Conservation (phyloP, 2,329 filamentous ascomycete species). For the Pezicula rhizophila region DNA sequence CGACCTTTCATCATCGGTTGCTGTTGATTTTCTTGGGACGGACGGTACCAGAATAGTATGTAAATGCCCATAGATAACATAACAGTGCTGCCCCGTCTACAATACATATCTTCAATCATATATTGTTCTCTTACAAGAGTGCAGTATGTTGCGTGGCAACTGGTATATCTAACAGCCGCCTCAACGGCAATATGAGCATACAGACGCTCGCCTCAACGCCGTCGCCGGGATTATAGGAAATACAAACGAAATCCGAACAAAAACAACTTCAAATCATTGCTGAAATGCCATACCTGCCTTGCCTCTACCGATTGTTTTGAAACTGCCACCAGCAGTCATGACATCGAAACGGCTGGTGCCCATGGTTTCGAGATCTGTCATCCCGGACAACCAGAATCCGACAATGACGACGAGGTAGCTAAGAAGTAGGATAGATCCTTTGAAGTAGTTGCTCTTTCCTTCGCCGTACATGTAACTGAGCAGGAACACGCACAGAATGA, state of each 20-base stretch:
- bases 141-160: conserved; percentile 5
- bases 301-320: conserved; percentile 26
- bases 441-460: conserved; percentile 99
- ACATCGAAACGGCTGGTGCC: conserved; percentile 27
- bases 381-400: conserved; percentile 81
- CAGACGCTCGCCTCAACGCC: conserved; percentile 18
- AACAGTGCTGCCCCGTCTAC: not conserved
- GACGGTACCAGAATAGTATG: too few relatives aligned
- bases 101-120: conserved; percentile 1
- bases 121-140: conserved; percentile 1
- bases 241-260: conserved; percentile 1
- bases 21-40: too few relatives aligned
- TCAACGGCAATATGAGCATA: conserved; percentile 1
- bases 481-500: conserved; percentile 92
- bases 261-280: conserved; percentile 10
- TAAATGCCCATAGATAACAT: too few relatives aligned
- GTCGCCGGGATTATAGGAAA: conserved; percentile 18
- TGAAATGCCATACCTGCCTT: conserved; percentile 25
- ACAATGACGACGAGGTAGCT: conserved; percentile 89
- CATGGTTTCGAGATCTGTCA: conserved; percentile 26
- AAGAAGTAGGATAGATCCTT: conserved; percentile 88
- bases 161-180: conserved; percentile 11
- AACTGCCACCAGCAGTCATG: conserved; percentile 25
- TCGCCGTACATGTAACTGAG: conserved; percentile 97
- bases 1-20: too few relatives aligned